phyloP scores from a whole-genome alignment of 139 green algal genomes.

The Coelastrella sp. region DNA sequence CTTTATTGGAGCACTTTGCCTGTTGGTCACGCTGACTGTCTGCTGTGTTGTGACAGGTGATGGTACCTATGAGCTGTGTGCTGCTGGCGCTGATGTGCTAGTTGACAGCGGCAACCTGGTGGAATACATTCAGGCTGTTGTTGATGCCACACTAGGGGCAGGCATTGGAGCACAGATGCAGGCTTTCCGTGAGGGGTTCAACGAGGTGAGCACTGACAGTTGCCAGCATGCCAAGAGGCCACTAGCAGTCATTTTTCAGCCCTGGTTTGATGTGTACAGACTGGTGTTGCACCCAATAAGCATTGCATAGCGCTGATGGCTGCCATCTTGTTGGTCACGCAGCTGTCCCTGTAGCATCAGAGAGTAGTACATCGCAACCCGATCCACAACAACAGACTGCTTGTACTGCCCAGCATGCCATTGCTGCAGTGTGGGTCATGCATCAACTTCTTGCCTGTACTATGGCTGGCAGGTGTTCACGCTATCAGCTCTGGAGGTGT shows the following conservation, averaged over 20 bases:
- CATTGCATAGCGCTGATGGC: too few relatives aligned
- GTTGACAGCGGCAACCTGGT: slow-evolving; percentile 82
- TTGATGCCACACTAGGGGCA: slow-evolving; percentile 86
- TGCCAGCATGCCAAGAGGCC: not conserved
- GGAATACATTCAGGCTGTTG: slow-evolving; percentile 88
- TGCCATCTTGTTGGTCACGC: too few relatives aligned
- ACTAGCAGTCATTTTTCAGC: too few relatives aligned
- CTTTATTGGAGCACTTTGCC: not conserved
- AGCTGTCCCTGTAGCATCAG: too few relatives aligned
- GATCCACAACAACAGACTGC: too few relatives aligned
- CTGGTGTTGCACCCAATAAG: too few relatives aligned
- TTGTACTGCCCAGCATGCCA: too few relatives aligned
- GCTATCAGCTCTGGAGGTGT: slow-evolving; percentile 70
- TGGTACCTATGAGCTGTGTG: slow-evolving; percentile 78
- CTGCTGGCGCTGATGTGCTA: slow-evolving; percentile 69
- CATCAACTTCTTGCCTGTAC: too few relatives aligned
- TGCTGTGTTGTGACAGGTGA: slow-evolving; percentile 56
- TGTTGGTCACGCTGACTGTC: not conserved
- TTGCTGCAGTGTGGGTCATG: too few relatives aligned
- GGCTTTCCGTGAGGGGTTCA: slow-evolving; percentile 90
- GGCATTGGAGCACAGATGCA: slow-evolving; percentile 86
- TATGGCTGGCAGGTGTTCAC: slow-evolving; percentile 48
- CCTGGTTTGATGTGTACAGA: too few relatives aligned
- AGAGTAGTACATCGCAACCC: too few relatives aligned
- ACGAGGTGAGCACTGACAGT: slow-evolving; percentile 72